Percentiles rank a stretch among this genome's conserved stretches.
phyloP scores from a whole-genome alignment of 1,284 basidiomycete species.

The Leccinum pachyderme region DNA sequence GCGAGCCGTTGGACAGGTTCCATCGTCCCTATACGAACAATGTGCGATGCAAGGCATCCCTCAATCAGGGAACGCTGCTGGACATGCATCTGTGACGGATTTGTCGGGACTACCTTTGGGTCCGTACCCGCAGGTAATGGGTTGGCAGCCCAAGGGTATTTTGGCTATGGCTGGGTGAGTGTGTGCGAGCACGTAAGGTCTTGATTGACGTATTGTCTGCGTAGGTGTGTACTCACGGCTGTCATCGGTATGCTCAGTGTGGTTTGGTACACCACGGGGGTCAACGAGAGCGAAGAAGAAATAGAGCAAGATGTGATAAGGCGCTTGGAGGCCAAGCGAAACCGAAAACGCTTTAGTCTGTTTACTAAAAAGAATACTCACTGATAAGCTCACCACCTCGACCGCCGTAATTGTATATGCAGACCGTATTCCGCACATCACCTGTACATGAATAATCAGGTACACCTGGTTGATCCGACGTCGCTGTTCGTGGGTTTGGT shows the following conservation, averaged over 20 bases:
- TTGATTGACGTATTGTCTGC: background rate
- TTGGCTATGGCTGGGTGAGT: slow-evolving; percentile 77
- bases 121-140: slow-evolving; percentile 67
- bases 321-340: slow-evolving; percentile 55
- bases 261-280: slow-evolving; percentile 78
- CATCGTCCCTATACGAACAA: slow-evolving; percentile 62
- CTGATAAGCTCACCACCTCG: background rate
- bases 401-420: background rate
- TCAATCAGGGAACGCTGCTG: slow-evolving; percentile 78
- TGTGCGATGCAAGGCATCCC: slow-evolving; percentile 64
- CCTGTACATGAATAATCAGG: background rate
- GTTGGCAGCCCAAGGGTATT: slow-evolving; percentile 82
- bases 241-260: slow-evolving; percentile 79
- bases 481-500: background rate
- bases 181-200: background rate
- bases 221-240: slow-evolving; percentile 76
- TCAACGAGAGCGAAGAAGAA: slow-evolving; percentile 69
- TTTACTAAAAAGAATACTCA: slow-evolving; percentile 12
- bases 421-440: background rate
- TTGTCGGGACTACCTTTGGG: slow-evolving; percentile 61
- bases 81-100: slow-evolving; percentile 61
- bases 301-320: slow-evolving; percentile 67
- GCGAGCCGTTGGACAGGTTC: slow-evolving; percentile 39
- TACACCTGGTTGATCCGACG: background rate
- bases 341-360: slow-evolving; percentile 36